Evolutionary conservation across 768 basidiomycete genomes (phyloP).

Genomic region (Tubosaeta brunneosetosa): DNA sequence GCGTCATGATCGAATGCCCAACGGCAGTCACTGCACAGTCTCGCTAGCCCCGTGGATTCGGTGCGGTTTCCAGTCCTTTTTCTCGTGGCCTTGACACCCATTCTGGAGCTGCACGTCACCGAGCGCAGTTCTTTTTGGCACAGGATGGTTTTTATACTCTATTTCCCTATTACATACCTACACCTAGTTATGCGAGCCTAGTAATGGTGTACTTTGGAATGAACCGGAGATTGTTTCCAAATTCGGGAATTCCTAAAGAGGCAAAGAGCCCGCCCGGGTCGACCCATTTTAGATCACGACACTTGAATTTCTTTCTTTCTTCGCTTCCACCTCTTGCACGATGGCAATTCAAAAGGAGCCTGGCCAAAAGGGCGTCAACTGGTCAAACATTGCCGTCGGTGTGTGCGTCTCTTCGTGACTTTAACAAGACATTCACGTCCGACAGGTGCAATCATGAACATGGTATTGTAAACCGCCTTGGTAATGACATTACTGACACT

Average conservation of each 20-base stretch:
- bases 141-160: constrained; percentile 23
- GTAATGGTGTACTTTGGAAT: no score
- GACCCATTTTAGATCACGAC: constrained; percentile 11
- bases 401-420: constrained; percentile 29
- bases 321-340: constrained; percentile 19
- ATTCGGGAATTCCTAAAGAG: constrained; percentile 8
- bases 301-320: constrained; percentile 4
- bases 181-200: constrained; percentile 16
- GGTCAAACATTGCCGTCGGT: constrained; percentile 96
- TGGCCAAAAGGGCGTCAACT: constrained; percentile 87
- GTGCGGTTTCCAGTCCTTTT: constrained; percentile 24
- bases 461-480: constrained; percentile 58
- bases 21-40: constrained; percentile 6
- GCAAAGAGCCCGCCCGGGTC: background rate
- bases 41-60: constrained; percentile 34
- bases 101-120: constrained; percentile 1
- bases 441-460: constrained; percentile 95
- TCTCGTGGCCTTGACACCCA: constrained; percentile 24
- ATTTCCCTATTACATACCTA: constrained; percentile 27
- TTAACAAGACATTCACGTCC: constrained; percentile 9
- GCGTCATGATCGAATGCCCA: constrained; percentile 22
- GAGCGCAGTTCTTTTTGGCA: background rate
- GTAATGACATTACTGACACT: constrained; percentile 7
- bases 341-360: constrained; percentile 87
- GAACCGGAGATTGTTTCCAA: background rate